Evolutionary conservation across 2,329 filamentous ascomycete species (phyloP).

Genomic region (Aspergillus fijiensis): DNA sequence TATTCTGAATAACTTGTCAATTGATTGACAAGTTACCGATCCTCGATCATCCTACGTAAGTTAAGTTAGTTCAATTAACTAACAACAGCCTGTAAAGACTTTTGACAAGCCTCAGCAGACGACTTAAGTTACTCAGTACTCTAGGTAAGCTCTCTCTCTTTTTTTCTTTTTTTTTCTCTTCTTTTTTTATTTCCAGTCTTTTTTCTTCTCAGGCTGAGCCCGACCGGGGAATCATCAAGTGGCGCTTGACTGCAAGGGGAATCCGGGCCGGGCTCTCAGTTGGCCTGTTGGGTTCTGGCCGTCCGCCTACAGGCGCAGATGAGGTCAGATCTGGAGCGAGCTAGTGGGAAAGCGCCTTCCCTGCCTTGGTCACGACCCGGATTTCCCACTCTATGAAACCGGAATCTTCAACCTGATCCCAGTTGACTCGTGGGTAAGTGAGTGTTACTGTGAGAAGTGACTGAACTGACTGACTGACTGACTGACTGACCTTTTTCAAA

Average conservation of each 20-base stretch:
- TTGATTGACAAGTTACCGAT: background rate
- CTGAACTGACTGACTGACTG: too few species aligned
- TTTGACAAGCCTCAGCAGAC: too few species aligned
- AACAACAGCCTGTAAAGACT: too few species aligned
- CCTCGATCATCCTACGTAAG: background rate
- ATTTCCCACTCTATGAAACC: slow-evolving; percentile 3
- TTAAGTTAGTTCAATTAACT: too few species aligned
- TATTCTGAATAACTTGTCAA: too few species aligned
- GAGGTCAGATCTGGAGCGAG: background rate
- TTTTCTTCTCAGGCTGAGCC: background rate
- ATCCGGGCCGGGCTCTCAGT: background rate
- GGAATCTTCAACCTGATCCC: background rate
- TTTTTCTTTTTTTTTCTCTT: too few species aligned
- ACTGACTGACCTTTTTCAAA: too few species aligned
- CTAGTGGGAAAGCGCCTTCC: background rate
- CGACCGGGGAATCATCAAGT: background rate
- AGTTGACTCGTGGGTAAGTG: too few species aligned
- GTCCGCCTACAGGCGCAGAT: background rate
- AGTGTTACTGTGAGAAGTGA: too few species aligned
- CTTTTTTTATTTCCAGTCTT: too few species aligned
- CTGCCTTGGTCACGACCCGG: slow-evolving; percentile 8
- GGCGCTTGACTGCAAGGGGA: slow-evolving; percentile 5
- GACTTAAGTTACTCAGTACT: too few species aligned
- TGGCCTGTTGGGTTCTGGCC: background rate
- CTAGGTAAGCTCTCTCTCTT: too few species aligned